Evolutionary conservation across 495 filamentous ascomycete species (phyloP), one percentile per base, ranked within the genome.

Genomic region (Aspergillus biplanus): DNA sequence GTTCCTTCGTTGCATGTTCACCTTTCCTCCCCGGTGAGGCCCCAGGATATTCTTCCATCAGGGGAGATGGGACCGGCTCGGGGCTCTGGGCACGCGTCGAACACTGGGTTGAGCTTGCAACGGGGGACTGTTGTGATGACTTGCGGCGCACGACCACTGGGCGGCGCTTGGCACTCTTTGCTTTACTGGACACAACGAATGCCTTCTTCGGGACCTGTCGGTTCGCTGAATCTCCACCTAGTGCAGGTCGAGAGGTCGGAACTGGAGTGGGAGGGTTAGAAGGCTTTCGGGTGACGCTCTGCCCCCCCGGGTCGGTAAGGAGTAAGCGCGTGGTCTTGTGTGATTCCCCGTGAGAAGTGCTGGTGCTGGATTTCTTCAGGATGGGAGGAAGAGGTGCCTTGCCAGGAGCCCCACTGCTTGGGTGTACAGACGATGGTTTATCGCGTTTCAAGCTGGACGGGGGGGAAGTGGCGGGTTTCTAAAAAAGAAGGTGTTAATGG

Each of bases 141-240:
- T 78, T 81, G 65, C 76, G 76, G 32, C 80, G 74, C 58, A 72
- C 73, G 33, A 80, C 63, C 2, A 75, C 66, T 7, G 80, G 80
- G 8, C 79, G 80, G 59, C 73, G 77, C 63, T 75, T 77, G n/a
- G 65, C 66, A 13, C 62, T 53, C 42, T 71, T 73, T 48, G 64
- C 58, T 49, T 74, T 76, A 31, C 54, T 71, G 3, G 75, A 67
- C 5, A 76, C 64, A 35, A 79, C 65, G 21, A 73, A 63, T 1
- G 78, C 46, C 53, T 75, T 80, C 61, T 73, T 80, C 21, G 63
- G 67, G 6, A 55, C 52, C 33, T 68, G 63, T 47, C 69, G 71
- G 35, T 13, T 52, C 31, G 54, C 33, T 0, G 13, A 47, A 15
- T 62, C 63, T 4, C 59, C 63, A 37, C 66, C 62, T 5, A 62